Evolutionary conservation across 179 eudicot species (phyloP).

Genomic region (Amaranthus tricolor): DNA sequence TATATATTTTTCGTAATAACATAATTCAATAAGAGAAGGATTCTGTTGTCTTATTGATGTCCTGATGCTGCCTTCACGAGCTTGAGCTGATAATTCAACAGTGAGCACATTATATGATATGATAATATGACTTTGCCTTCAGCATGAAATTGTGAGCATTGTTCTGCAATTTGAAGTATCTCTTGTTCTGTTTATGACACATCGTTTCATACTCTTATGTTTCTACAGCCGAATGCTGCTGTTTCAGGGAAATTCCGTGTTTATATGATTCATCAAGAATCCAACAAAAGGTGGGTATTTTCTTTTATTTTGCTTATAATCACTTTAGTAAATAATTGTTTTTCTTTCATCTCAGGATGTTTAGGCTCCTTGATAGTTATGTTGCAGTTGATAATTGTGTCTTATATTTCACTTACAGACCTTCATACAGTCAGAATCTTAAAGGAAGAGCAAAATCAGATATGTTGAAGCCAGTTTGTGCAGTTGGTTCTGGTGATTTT

Average conservation of each 20-base stretch:
- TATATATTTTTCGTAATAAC: too few relatives aligned
- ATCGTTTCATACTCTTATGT: constrained; percentile 9
- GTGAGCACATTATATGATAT: too few relatives aligned
- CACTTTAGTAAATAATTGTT: not conserved
- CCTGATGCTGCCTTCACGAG: too few relatives aligned
- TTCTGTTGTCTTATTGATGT: too few relatives aligned
- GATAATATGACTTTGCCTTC: too few relatives aligned
- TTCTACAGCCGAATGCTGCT: constrained; percentile 21
- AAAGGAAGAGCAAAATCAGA: constrained; percentile 24
- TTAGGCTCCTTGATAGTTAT: not conserved
- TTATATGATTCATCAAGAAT: constrained; percentile 18
- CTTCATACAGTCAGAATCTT: constrained; percentile 13
- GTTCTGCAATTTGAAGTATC: not conserved
- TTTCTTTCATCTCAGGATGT: not conserved
- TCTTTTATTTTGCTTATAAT: not conserved
- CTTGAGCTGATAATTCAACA: too few relatives aligned
- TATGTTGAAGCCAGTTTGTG: constrained; percentile 32
- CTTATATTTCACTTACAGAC: constrained; percentile 14
- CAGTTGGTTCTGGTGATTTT: constrained; percentile 31
- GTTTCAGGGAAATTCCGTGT: constrained; percentile 7
- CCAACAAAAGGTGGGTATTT: constrained; percentile 25
- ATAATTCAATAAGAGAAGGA: too few relatives aligned
- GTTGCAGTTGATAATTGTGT: not conserved
- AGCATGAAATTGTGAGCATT: not conserved
- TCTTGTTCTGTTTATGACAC: not conserved